Conservation (phyloP, 169 alveolate genomes). For the Eimeria brunetti region DNA sequence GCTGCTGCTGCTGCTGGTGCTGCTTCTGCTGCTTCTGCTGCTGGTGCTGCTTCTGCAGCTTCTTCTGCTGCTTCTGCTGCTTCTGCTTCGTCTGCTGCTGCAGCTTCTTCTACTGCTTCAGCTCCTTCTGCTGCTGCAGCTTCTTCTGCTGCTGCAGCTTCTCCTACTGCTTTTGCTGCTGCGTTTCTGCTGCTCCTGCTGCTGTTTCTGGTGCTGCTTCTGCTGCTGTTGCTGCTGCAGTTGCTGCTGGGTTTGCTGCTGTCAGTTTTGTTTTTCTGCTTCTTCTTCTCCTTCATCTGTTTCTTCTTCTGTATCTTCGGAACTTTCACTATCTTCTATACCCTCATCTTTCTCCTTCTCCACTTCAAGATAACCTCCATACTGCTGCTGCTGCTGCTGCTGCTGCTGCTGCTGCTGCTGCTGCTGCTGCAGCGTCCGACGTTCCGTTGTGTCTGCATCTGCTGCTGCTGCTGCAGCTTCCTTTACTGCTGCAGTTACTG, state of each 20-base stretch:
- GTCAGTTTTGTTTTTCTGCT: background rate
- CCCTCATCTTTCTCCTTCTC: too few relatives aligned
- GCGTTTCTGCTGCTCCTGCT: background rate
- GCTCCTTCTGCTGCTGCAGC: too few relatives aligned
- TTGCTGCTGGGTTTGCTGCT: slow-evolving; percentile 3
- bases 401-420: background rate
- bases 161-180: background rate
- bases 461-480: background rate
- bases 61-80: background rate
- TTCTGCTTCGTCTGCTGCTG: background rate
- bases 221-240: background rate
- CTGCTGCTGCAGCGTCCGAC: background rate
- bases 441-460: too few relatives aligned
- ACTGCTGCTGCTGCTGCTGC: slow-evolving; percentile 12
- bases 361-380: background rate
- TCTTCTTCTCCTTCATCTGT: background rate
- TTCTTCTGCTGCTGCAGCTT: background rate
- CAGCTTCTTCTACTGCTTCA: background rate
- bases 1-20: slow-evolving; percentile 2
- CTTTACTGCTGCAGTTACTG: background rate
- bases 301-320: background rate
- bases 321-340: background rate
- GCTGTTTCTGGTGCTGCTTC: background rate
- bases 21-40: background rate
- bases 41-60: background rate